Evolutionary conservation across 148 eudicot genomes (phyloP).

Genomic region (Selenicereus undatus): DNA sequence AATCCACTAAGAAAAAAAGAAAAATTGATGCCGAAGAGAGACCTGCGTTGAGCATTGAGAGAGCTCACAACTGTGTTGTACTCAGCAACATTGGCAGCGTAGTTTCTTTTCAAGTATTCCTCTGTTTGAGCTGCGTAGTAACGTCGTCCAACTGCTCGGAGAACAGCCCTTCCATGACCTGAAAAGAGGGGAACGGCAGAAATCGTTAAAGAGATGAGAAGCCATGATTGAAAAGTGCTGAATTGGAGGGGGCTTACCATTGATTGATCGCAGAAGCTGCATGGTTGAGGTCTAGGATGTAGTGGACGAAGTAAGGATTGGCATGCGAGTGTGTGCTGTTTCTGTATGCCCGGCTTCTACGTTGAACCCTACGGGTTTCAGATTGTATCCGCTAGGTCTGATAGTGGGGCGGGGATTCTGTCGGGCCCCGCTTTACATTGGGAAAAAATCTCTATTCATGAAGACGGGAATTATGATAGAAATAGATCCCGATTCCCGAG

Average conservation of each 20-base stretch:
- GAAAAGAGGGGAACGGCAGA: constrained; percentile 3
- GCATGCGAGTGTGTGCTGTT: background rate
- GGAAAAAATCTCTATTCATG: too few relatives aligned
- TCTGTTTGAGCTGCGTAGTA: constrained; percentile 49
- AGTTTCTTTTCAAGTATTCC: constrained; percentile 56
- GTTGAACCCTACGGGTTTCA: background rate
- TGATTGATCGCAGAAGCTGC: constrained; percentile 36
- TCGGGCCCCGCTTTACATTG: too few relatives aligned
- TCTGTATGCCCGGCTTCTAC: background rate
- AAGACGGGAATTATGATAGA: too few relatives aligned
- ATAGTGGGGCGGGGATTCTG: too few relatives aligned
- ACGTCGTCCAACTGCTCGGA: constrained; percentile 50
- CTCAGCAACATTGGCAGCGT: constrained; percentile 68
- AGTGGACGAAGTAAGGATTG: background rate
- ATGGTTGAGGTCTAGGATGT: constrained; percentile 11
- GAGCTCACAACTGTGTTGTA: constrained; percentile 74
- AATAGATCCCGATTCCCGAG: too few relatives aligned
- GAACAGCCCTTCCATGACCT: constrained; percentile 36
- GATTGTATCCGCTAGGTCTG: background rate
- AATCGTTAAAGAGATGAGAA: background rate
- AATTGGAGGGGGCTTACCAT: constrained; percentile 15
- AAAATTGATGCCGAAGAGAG: background rate
- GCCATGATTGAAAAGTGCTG: background rate
- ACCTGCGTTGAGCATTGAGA: constrained; percentile 74
- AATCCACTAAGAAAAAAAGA: background rate